These are phyloP conservation scores for Macrophomina tecta DNA, from an alignment of 2,329 filamentous ascomycete species.

Conservation along the genomic window DNA sequence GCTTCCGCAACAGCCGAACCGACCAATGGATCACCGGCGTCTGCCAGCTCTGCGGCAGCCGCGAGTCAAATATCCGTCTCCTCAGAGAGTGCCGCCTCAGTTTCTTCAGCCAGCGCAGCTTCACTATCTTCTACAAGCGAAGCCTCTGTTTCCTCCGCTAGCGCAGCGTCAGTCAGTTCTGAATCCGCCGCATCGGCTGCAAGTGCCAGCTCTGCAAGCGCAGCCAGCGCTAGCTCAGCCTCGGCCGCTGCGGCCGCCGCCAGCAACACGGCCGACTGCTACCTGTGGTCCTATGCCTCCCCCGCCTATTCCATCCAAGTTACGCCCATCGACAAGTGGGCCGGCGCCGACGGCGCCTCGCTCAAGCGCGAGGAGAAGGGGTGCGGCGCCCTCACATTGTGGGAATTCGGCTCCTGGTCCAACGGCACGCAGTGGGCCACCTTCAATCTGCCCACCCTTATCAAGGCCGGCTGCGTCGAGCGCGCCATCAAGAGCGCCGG, in stretches of 20 bases:
- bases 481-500: constrained; percentile 6
- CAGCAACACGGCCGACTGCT: background rate
- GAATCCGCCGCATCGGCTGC: background rate
- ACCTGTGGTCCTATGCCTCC: background rate
- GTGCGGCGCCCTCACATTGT: constrained; percentile 3
- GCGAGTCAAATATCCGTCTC: background rate
- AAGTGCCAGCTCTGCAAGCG: background rate
- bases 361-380: background rate
- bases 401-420: background rate
- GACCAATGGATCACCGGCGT: background rate
- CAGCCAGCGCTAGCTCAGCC: background rate
- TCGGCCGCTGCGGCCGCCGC: background rate
- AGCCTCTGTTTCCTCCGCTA: background rate
- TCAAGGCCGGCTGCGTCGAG: constrained; percentile 13
- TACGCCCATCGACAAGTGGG: constrained; percentile 6
- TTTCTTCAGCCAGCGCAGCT: background rate
- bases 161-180: background rate
- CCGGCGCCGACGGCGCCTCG: background rate
- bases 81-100: background rate
- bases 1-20: background rate
- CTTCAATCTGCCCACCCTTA: background rate
- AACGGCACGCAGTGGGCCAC: constrained; percentile 15
- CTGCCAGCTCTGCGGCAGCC: constrained; percentile 1
- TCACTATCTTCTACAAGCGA: background rate
- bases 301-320: constrained; percentile 6